Conservation (phyloP, 164 flowering plant species). For the Stephania cephalantha region DNA sequence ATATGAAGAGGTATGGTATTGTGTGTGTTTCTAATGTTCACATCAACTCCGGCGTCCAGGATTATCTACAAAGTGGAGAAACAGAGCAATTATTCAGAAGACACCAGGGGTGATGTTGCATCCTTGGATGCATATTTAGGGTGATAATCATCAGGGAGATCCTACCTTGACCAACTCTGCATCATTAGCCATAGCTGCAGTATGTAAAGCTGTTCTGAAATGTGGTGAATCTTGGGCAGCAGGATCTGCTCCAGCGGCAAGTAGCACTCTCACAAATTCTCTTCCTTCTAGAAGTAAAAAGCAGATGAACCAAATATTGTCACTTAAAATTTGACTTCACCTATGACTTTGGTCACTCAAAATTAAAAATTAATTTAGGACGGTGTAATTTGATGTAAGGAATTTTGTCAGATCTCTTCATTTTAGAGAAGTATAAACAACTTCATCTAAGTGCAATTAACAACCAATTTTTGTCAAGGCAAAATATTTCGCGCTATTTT, state of each 20-base stretch:
- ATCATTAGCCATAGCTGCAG: conserved; percentile 94
- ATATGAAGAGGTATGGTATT: conserved; percentile 93
- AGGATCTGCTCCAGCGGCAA: conserved; percentile 94
- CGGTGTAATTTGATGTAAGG: no score
- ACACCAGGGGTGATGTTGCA: neutral
- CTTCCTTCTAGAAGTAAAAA: conserved; percentile 57
- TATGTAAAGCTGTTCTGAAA: conserved; percentile 81
- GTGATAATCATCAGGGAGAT: neutral
- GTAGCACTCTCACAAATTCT: conserved; percentile 72
- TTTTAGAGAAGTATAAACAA: no score
- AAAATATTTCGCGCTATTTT: no score
- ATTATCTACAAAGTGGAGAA: conserved; percentile 52
- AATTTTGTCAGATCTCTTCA: no score
- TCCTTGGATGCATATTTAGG: neutral
- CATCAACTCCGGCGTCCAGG: conserved; percentile 93
- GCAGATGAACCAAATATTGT: neutral
- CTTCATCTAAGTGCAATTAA: no score
- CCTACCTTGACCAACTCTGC: conserved; percentile 82
- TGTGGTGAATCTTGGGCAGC: conserved; percentile 79
- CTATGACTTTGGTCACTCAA: no score
- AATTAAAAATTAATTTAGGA: no score
- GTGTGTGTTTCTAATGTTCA: conserved; percentile 73
- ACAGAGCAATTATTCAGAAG: conserved; percentile 3
- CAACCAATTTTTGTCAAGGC: no score
- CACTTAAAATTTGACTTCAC: neutral